Percentiles rank a stretch among this genome's conserved stretches.
phyloP scores from a whole-genome alignment of 805 yeast genomes.

The Hanseniaspora valbyensis region DNA sequence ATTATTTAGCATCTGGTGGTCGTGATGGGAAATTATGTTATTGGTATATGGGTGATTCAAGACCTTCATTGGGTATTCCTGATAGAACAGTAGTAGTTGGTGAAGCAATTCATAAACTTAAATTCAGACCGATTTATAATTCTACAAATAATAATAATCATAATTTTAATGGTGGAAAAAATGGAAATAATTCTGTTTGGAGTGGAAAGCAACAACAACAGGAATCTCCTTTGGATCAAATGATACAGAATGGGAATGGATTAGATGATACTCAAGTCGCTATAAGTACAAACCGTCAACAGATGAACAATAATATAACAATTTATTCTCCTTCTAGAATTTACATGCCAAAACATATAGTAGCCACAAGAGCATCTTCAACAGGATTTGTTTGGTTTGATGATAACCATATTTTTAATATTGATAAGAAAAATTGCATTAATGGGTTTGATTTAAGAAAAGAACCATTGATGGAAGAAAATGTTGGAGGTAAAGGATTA shows the following conservation, averaged over 20 bases:
- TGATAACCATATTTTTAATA: constrained; percentile 26
- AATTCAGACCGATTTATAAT: constrained; percentile 24
- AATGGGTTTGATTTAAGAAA: constrained; percentile 28
- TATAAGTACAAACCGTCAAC: constrained; percentile 51
- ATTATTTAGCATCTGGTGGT: constrained; percentile 83
- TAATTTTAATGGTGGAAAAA: too few species aligned
- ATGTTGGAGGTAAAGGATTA: constrained; percentile 23
- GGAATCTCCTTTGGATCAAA: too few species aligned
- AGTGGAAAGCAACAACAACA: background rate
- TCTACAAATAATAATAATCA: background rate
- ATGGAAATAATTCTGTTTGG: background rate
- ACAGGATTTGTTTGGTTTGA: constrained; percentile 31
- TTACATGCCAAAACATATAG: constrained; percentile 52
- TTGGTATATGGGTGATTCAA: constrained; percentile 28
- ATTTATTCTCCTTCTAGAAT: constrained; percentile 62
- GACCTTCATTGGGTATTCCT: constrained; percentile 34
- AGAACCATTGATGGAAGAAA: constrained; percentile 27
- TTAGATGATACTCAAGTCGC: constrained; percentile 31
- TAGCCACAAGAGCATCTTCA: constrained; percentile 25
- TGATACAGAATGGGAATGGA: too few species aligned
- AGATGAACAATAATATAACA: constrained; percentile 56
- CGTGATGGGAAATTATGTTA: constrained; percentile 51
- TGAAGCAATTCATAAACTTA: constrained; percentile 56
- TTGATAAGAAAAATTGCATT: constrained; percentile 26
- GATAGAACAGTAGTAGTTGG: constrained; percentile 64